phyloP scores from a whole-genome alignment of 768 basidiomycete species.

The Fistulinella prunicolor region DNA sequence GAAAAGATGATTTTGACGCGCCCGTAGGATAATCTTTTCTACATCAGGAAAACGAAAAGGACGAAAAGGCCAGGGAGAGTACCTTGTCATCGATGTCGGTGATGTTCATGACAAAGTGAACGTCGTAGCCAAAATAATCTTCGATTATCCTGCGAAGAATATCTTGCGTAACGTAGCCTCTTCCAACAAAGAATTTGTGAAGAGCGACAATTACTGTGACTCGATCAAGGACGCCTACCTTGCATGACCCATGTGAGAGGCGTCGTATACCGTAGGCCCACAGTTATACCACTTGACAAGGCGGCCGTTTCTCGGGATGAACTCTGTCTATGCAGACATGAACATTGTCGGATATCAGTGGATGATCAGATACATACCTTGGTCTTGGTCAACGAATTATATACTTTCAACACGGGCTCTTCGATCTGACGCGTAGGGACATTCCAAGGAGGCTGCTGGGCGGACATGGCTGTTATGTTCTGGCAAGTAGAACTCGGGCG shows the following conservation, averaged over 20 bases:
- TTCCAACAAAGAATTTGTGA: conserved; percentile 33
- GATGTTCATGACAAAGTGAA: conserved; percentile 99
- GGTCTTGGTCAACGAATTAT: conserved; percentile 88
- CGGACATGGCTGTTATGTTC: conserved; percentile 42
- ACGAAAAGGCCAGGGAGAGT: conserved; percentile 12
- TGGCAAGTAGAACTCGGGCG: conserved; percentile 4
- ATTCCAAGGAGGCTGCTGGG: conserved; percentile 55
- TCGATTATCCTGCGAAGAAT: conserved; percentile 65
- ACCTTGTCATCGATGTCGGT: conserved; percentile 99
- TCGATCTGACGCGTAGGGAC: conserved; percentile 36
- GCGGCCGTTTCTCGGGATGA: conserved; percentile 63
- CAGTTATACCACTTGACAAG: conserved; percentile 99
- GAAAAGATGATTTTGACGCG: conserved; percentile 75
- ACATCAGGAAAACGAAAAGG: conserved; percentile 4
- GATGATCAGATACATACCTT: conserved; percentile 58
- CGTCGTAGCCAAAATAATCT: conserved; percentile 96
- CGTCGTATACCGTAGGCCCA: conserved; percentile 98
- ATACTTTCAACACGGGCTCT: conserved; percentile 64
- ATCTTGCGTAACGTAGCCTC: conserved; percentile 68
- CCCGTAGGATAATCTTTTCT: conserved; percentile 87
- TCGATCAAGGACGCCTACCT: conserved; percentile 47
- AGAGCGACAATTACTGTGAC: conserved; percentile 1
- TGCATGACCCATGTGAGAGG: conserved; percentile 98
- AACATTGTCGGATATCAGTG: conserved; percentile 6
- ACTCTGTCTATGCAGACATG: conserved; percentile 58